These are phyloP conservation scores for Phalaenopsis equestris DNA, from an alignment of 106 monocot genomes.

Conservation along the genomic window DNA sequence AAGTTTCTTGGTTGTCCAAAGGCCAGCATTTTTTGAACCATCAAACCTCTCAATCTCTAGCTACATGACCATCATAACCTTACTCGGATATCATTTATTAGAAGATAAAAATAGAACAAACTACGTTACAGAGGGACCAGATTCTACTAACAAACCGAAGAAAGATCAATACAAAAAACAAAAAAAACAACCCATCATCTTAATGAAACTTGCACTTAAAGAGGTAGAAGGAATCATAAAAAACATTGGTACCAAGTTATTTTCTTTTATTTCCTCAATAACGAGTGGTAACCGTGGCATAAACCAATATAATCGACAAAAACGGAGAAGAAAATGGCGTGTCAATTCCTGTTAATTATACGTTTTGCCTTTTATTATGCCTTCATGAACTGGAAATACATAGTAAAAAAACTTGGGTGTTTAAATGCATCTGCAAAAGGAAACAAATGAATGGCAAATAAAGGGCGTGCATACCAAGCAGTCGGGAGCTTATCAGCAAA, in stretches of 20 bases:
- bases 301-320: background rate
- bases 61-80: too few species aligned
- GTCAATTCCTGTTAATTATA: background rate
- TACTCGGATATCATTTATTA: too few species aligned
- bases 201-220: background rate
- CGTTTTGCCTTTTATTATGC: background rate
- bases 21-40: too few species aligned
- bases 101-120: background rate
- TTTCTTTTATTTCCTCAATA: background rate
- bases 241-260: background rate
- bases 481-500: conserved; percentile 46
- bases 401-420: background rate
- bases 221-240: background rate
- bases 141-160: background rate
- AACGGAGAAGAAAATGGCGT: background rate
- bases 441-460: background rate
- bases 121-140: background rate
- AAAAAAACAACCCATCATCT: background rate
- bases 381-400: background rate
- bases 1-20: too few species aligned
- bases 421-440: background rate
- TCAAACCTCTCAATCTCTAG: too few species aligned
- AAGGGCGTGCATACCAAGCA: conserved; percentile 46
- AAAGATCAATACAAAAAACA: background rate
- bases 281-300: background rate